A percentile compares a stretch with the other conserved stretches of the same genome.
Evolutionary conservation across 305 asterid species (phyloP).

Genomic region (Fraxinus dipetala): DNA sequence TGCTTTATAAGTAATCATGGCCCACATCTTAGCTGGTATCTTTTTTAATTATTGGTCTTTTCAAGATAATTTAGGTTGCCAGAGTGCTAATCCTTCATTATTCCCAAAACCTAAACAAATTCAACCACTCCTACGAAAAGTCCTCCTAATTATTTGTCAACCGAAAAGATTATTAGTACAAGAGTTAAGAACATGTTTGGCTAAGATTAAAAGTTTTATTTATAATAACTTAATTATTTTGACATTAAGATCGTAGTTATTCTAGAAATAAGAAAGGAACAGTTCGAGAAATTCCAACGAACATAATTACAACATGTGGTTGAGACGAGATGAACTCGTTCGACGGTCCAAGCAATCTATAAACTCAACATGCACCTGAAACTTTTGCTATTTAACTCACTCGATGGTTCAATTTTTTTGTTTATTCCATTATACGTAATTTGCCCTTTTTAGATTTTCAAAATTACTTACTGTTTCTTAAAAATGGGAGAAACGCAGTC

Average conservation of each 20-base stretch:
- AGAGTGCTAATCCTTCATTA: conserved; percentile 22
- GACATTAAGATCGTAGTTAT: neutral
- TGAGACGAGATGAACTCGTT: no score
- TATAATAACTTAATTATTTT: neutral
- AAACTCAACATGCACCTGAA: no score
- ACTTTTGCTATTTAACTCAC: neutral
- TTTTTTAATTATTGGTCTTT: conserved; percentile 29
- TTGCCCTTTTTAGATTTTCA: neutral
- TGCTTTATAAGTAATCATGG: conserved; percentile 16
- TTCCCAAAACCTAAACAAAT: conserved; percentile 1
- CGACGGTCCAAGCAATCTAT: no score
- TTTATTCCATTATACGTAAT: neutral
- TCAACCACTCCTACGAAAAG: neutral
- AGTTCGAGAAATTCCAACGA: neutral
- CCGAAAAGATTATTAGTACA: neutral
- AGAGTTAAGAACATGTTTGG: neutral
- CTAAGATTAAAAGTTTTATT: neutral
- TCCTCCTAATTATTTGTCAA: neutral
- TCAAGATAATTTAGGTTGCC: conserved; percentile 23
- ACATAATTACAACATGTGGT: no score
- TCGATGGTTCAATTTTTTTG: no score
- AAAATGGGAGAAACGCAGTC: no score
- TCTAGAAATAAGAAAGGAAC: neutral
- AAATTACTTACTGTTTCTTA: neutral
- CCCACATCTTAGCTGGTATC: conserved; percentile 34